phyloP scores from a whole-genome alignment of 305 asterid genomes.

The Fraxinus velutina region DNA sequence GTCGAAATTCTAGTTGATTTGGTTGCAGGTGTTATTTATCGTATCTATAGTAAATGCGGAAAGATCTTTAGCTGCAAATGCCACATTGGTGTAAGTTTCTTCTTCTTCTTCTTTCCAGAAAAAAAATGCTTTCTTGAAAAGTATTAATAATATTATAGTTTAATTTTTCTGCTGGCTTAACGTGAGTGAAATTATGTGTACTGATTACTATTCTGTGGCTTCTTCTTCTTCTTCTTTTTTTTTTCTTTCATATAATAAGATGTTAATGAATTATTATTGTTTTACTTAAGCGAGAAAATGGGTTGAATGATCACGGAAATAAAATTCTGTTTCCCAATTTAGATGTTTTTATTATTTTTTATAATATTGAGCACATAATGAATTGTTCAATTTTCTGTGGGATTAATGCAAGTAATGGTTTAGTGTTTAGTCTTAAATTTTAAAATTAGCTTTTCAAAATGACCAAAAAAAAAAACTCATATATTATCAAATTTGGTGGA shows the following conservation, averaged over 20 bases:
- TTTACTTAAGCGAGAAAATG: background rate
- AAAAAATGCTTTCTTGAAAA: background rate
- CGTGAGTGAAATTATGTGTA: background rate
- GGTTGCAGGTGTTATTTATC: conserved; percentile 34
- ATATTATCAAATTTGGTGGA: background rate
- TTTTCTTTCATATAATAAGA: background rate
- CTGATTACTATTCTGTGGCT: background rate
- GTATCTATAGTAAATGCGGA: conserved; percentile 38
- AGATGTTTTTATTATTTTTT: background rate
- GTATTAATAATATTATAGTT: background rate
- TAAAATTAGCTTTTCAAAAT: no score
- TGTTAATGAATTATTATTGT: background rate
- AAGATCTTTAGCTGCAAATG: conserved; percentile 39
- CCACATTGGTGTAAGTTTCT: conserved; percentile 41
- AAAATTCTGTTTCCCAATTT: background rate
- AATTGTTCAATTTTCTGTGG: background rate
- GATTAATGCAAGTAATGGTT: background rate
- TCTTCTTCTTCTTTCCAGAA: background rate
- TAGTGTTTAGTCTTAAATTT: no score
- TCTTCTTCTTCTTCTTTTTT: no score
- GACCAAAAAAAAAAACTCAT: no score
- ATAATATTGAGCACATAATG: background rate
- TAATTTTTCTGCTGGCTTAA: background rate
- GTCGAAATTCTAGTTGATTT: conserved; percentile 15
- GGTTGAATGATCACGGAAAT: background rate